These are phyloP conservation scores for Cenchrus americanus DNA, from an alignment of 176 grass and related monocot species.

Conservation along the genomic window DNA sequence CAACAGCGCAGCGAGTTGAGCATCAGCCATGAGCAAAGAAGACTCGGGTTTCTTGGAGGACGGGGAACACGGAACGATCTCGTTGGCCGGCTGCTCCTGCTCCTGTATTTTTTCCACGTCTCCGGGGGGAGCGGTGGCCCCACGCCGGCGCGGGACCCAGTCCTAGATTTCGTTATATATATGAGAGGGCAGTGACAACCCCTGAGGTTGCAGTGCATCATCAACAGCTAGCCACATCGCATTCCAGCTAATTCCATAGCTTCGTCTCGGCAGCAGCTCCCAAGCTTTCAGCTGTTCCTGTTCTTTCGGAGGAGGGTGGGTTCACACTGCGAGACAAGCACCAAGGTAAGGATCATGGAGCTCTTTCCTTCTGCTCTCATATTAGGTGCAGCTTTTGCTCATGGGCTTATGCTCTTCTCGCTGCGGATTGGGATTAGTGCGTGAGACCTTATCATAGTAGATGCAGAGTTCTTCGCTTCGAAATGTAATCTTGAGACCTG, in stretches of 20 bases:
- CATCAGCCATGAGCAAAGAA: slow-evolving; percentile 10
- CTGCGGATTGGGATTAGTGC: background rate
- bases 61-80: slow-evolving; percentile 24
- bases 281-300: slow-evolving; percentile 2
- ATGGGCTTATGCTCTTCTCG: background rate
- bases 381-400: slow-evolving; percentile 10
- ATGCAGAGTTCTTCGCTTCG: slow-evolving; percentile 8
- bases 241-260: slow-evolving; percentile 17
- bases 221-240: slow-evolving; percentile 15
- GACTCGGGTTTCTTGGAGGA: slow-evolving; percentile 33
- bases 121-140: background rate
- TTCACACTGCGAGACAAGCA: background rate
- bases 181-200: slow-evolving; percentile 38
- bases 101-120: slow-evolving; percentile 32
- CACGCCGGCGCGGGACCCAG: background rate
- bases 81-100: background rate
- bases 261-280: slow-evolving; percentile 6
- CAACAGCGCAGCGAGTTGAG: slow-evolving; percentile 30
- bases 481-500: background rate
- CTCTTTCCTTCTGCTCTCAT: background rate
- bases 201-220: slow-evolving; percentile 35
- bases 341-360: slow-evolving; percentile 39
- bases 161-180: slow-evolving; percentile 48
- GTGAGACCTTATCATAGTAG: background rate
- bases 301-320: slow-evolving; percentile 2